Percentiles rank a stretch among this genome's conserved stretches.
Evolutionary conservation across 257 asterid species (phyloP).

Genomic region (Datura wrightii): DNA sequence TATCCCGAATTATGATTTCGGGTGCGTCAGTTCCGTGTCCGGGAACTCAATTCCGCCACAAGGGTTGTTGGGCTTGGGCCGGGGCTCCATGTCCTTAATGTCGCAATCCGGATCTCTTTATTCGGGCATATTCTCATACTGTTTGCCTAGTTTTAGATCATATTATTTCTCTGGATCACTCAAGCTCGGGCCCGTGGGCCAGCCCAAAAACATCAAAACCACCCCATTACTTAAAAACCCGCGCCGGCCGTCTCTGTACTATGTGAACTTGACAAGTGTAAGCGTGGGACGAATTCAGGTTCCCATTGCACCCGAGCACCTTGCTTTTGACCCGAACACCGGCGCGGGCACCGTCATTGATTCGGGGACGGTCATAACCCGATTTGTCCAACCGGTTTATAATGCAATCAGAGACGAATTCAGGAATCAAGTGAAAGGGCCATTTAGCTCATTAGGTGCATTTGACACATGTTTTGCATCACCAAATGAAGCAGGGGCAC

Average conservation of each 20-base stretch:
- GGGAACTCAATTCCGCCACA: constrained; percentile 81
- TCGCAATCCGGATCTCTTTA: constrained; percentile 71
- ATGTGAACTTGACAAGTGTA: constrained; percentile 82
- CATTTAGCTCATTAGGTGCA: constrained; percentile 63
- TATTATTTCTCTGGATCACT: constrained; percentile 92
- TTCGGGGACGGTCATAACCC: constrained; percentile 65
- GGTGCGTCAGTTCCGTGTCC: constrained; percentile 64
- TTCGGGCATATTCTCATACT: constrained; percentile 80
- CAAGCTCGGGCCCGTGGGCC: constrained; percentile 79
- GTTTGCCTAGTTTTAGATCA: constrained; percentile 82
- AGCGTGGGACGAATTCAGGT: constrained; percentile 69
- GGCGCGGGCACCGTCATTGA: constrained; percentile 90
- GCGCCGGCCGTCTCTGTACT: constrained; percentile 68
- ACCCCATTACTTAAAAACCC: constrained; percentile 87
- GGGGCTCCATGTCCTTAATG: constrained; percentile 78
- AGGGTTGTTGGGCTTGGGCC: constrained; percentile 86
- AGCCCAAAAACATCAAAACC: constrained; percentile 68
- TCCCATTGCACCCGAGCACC: constrained; percentile 60
- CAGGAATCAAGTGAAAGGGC: constrained; percentile 60
- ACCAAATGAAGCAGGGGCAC: constrained; percentile 49
- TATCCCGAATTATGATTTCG: constrained; percentile 73
- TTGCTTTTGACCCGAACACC: constrained; percentile 63
- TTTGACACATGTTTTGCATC: constrained; percentile 70
- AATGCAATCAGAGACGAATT: constrained; percentile 62
- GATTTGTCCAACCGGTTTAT: constrained; percentile 61